Evolutionary conservation across 192 early-diverging fungal species (phyloP).

Genomic region (Nowakowskiella sp.): DNA sequence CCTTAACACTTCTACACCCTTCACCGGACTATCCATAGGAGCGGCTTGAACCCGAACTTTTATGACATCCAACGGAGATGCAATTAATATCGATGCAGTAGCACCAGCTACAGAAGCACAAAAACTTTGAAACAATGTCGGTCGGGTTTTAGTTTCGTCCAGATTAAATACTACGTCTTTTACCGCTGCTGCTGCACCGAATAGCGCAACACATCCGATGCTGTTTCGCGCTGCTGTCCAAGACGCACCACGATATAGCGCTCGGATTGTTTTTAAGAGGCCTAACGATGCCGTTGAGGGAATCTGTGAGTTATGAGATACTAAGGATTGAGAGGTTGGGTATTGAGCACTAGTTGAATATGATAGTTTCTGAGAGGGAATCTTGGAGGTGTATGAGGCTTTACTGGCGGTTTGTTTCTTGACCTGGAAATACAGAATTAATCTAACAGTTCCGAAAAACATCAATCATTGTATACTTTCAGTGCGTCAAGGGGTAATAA

Average conservation of each 20-base stretch:
- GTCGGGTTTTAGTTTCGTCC: conserved; percentile 66
- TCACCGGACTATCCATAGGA: conserved; percentile 71
- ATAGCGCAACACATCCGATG: conserved; percentile 86
- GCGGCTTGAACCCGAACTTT: conserved; percentile 94
- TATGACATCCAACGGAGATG: conserved; percentile 88
- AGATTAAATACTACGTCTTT: conserved; percentile 80
- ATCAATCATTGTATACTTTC: too few relatives aligned
- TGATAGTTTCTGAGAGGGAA: background rate
- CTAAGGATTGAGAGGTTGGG: background rate
- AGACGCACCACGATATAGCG: conserved; percentile 56
- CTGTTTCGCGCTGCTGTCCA: conserved; percentile 91
- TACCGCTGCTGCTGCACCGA: conserved; percentile 80
- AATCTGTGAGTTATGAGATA: too few relatives aligned
- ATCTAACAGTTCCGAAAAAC: too few relatives aligned
- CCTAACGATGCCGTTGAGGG: too few relatives aligned
- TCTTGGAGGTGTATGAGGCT: conserved; percentile 3
- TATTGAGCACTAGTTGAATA: background rate
- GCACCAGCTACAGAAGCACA: conserved; percentile 80
- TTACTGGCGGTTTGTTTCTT: conserved; percentile 78
- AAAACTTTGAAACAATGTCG: conserved; percentile 86
- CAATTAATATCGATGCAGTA: conserved; percentile 76
- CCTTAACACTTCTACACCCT: conserved; percentile 67
- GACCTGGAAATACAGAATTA: too few relatives aligned
- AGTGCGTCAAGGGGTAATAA: conserved; percentile 87
- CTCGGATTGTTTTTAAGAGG: background rate